phyloP scores from a whole-genome alignment of 306 rosid genomes.

The Vicia faba region DNA sequence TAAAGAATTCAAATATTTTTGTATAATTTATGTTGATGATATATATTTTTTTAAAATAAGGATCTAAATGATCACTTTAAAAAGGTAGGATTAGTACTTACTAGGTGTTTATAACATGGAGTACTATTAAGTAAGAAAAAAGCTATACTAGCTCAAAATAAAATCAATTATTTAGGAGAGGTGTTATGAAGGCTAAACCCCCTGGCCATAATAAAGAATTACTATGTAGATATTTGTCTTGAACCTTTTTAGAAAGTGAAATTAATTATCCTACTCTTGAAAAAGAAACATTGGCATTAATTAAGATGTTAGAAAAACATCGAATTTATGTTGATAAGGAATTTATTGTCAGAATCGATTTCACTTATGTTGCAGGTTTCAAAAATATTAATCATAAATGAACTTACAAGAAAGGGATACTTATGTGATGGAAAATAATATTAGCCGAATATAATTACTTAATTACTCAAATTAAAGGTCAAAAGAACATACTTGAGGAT shows the following conservation, averaged over 20 bases:
- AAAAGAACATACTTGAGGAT: too few relatives aligned
- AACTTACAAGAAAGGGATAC: too few relatives aligned
- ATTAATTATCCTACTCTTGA: too few relatives aligned
- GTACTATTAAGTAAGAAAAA: background rate
- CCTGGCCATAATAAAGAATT: too few relatives aligned
- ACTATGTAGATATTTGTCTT: too few relatives aligned
- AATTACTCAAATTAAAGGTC: too few relatives aligned
- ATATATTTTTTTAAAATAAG: background rate
- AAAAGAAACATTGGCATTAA: background rate
- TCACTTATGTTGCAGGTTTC: too few relatives aligned
- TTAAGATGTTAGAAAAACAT: background rate
- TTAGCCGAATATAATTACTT: too few relatives aligned
- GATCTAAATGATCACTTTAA: background rate
- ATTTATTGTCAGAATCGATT: background rate
- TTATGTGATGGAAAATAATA: too few relatives aligned
- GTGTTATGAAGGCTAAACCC: too few relatives aligned
- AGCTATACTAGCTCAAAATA: background rate
- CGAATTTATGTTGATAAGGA: background rate
- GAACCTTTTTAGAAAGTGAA: background rate
- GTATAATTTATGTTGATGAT: background rate
- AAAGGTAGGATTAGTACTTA: background rate
- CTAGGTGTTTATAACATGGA: background rate
- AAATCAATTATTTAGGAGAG: background rate
- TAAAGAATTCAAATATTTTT: background rate
- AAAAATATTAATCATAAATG: too few relatives aligned